Conservation (phyloP, 257 asterid genomes). For the Asclepias syriaca region DNA sequence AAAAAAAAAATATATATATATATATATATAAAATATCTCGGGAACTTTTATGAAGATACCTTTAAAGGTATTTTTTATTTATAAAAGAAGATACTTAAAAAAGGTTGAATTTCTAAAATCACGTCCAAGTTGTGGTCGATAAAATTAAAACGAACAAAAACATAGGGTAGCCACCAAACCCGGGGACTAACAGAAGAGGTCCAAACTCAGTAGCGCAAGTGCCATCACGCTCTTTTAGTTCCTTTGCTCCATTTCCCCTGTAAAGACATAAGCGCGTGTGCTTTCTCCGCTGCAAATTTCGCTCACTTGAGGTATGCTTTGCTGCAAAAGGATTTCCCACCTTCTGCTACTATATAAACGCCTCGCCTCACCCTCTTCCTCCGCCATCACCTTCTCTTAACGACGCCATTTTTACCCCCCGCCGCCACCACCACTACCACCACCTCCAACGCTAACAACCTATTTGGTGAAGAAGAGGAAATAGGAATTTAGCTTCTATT, state of each 20-base stretch:
- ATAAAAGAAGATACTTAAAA: no score
- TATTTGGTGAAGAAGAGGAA: no score
- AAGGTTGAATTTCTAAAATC: no score
- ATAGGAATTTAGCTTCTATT: background rate
- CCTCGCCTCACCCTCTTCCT: slow-evolving; percentile 2
- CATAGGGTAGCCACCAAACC: background rate
- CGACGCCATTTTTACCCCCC: no score
- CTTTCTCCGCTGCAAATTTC: no score
- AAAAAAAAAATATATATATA: no score
- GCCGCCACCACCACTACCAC: background rate
- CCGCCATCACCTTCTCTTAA: background rate
- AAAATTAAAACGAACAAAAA: no score
- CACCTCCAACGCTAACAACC: slow-evolving; percentile 10
- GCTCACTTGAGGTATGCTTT: no score
- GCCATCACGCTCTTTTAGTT: background rate
- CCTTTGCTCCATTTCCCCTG: background rate
- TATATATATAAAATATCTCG: no score
- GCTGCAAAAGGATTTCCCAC: background rate
- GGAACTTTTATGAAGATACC: no score
- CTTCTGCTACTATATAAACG: background rate
- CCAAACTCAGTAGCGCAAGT: background rate
- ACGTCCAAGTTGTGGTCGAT: background rate
- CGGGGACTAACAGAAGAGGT: background rate
- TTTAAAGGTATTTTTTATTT: no score
- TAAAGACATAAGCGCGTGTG: slow-evolving; percentile 5